Conservation (phyloP, 768 basidiomycete species). For the Polyporus arcularius region DNA sequence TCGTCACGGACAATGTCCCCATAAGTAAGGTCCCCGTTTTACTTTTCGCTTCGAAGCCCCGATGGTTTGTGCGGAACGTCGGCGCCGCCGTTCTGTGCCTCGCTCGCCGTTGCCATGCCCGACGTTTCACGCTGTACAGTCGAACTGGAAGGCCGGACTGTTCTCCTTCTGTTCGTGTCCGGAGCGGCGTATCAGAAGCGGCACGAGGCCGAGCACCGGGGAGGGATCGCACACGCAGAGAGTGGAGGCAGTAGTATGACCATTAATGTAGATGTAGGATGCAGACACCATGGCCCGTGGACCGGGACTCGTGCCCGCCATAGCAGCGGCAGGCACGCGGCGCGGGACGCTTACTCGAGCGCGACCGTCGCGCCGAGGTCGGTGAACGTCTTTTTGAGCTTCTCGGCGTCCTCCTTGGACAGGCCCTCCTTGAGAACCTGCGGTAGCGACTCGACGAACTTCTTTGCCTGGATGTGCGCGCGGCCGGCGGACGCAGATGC, state of each 20-base stretch:
- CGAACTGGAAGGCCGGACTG: too few relatives aligned
- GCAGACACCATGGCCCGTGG: conserved; percentile 2
- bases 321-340: neutral
- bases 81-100: too few relatives aligned
- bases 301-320: neutral
- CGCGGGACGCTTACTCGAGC: conserved; percentile 55
- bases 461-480: conserved; percentile 79
- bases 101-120: too few relatives aligned
- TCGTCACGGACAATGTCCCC: conserved; percentile 4
- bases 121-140: too few relatives aligned
- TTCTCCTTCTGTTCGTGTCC: too few relatives aligned
- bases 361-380: conserved; percentile 84
- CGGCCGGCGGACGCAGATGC: neutral
- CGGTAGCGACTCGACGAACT: conserved; percentile 95
- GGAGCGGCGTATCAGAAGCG: neutral
- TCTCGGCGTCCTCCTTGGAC: conserved; percentile 97
- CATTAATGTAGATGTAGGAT: conserved; percentile 15
- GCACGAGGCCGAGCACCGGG: neutral
- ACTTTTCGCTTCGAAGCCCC: too few relatives aligned
- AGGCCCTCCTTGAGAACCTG: conserved; percentile 93
- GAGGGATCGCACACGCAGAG: neutral
- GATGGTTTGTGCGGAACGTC: too few relatives aligned
- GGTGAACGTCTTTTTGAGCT: conserved; percentile 89
- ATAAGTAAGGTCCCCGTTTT: neutral
- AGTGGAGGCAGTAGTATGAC: conserved; percentile 17